Evolutionary conservation across 345 rosid species (phyloP).

Genomic region (Angophora floribunda): DNA sequence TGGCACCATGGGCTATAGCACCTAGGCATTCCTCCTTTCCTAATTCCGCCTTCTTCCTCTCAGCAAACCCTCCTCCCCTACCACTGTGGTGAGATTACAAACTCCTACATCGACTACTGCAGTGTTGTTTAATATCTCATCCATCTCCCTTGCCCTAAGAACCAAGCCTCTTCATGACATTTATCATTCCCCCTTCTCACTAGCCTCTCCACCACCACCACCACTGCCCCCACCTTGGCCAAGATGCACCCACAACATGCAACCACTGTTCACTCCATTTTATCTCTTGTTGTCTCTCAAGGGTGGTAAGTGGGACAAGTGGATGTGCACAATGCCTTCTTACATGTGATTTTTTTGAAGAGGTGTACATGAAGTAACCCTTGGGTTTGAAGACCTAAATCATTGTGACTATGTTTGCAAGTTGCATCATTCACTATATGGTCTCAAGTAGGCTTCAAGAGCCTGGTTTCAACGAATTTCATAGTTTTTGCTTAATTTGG

Average conservation of each 20-base stretch:
- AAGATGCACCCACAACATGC: no score
- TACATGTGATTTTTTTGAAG: neutral
- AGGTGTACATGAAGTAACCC: neutral
- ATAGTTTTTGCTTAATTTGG: neutral
- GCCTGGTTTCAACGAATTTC: neutral
- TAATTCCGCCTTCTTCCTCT: neutral
- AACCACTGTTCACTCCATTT: neutral
- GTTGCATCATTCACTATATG: neutral
- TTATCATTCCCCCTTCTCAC: neutral
- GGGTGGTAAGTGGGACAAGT: neutral
- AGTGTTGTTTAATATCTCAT: no score
- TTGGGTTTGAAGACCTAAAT: neutral
- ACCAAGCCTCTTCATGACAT: neutral
- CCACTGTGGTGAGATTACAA: no score
- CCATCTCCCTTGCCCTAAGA: neutral
- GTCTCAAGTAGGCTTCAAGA: neutral
- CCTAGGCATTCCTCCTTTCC: neutral
- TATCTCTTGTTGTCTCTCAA: neutral
- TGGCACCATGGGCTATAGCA: neutral
- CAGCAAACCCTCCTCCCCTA: neutral
- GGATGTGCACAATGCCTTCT: neutral
- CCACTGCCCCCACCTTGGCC: fast-evolving
- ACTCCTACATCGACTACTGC: neutral
- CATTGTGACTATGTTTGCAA: neutral
- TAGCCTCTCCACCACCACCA: neutral